A percentile compares a stretch with the other conserved stretches of the same genome.
phyloP scores from a whole-genome alignment of 352 stramenopile species.

The Globisporangium barbulae region DNA sequence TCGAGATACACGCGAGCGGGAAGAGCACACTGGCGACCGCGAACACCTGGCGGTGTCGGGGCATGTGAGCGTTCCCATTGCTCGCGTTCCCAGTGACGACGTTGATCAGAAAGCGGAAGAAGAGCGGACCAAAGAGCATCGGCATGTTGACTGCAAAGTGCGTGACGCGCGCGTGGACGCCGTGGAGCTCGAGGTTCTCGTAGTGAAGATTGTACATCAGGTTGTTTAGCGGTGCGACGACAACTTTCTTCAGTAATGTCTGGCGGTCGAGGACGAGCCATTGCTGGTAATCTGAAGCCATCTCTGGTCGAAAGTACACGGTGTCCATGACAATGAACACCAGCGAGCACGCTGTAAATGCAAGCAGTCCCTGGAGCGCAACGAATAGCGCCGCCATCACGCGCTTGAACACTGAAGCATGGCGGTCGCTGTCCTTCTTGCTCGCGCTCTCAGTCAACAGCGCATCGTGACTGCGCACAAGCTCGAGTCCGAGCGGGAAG shows the following conservation, averaged over 20 bases:
- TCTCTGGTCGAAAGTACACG: conserved; percentile 45
- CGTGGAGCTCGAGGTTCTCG: conserved; percentile 89
- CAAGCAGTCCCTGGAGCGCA: conserved; percentile 38
- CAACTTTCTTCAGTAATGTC: conserved; percentile 17
- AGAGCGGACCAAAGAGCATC: conserved; percentile 90
- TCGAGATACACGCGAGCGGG: conserved; percentile 80
- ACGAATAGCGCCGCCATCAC: conserved; percentile 25
- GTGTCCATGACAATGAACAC: conserved; percentile 53
- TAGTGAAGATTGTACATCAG: conserved; percentile 91
- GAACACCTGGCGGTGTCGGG: conserved; percentile 20
- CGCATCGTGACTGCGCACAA: conserved; percentile 54
- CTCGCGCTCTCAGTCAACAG: conserved; percentile 20
- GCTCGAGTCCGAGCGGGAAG: conserved; percentile 61
- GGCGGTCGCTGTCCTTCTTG: conserved; percentile 30
- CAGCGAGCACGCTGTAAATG: conserved; percentile 34
- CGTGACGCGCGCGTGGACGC: conserved; percentile 86
- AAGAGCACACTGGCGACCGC: conserved; percentile 44
- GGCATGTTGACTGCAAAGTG: conserved; percentile 91
- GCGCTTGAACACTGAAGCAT: conserved; percentile 12
- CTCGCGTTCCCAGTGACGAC: conserved; percentile 17
- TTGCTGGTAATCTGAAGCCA: conserved; percentile 2
- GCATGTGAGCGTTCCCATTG: conserved; percentile 2
- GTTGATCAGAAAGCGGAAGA: conserved; percentile 47
- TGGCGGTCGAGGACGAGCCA: background rate
- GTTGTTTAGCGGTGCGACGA: conserved; percentile 86